Base-by-base conservation (phyloP, 345 rosid species). In the Mallotus nudiflorus region DNA sequence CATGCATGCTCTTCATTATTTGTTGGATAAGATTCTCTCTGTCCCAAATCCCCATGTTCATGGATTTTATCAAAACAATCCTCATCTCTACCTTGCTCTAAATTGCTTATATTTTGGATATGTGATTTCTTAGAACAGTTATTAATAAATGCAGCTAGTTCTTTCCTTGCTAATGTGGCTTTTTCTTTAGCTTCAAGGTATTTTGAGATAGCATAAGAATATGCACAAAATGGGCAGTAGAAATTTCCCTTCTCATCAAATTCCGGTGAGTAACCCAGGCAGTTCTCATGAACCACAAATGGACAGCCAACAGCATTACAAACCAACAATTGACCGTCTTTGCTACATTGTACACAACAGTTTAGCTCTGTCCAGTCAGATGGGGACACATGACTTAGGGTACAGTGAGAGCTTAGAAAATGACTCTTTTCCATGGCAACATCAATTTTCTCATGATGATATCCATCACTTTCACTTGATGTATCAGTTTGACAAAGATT, bases 221-320 rank as follows among this genome's bases (percentile, higher is more conserved):
- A 84, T 44, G 82, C 75, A 77, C 94, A 89, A 71, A 82, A 85
- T 18, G 88, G 88, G 60, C 91, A 89, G 69, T 61, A 70, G 67
- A 84, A 87, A 12, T 73, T 70, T 19, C 85, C 84, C 0, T 65
- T 66, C 35, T 74, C 70, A 76, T 82, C 83, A 65, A 81, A 80
- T 35, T 33, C 73, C 22, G 78, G 77, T 9, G 77, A 60, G 25
- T 56, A 80, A 69, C 76, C 86, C 75, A 87, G 68, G 72, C 91
- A 89, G 22, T 72, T 67, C 62, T 80, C 81, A 37, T 87, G 91
- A 77, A 85, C 80, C 28, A 56, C 77, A 74, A 85, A 20, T 57
- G 85, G 80, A 74, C 91, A 89, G 50, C 71, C 75, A 62, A 48
- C 65, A 44, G 80, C 66, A 73, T 65, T 75, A 73, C 95, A 89